A percentile compares a stretch with the other conserved stretches of the same genome.
Evolutionary conservation across 192 early-diverging fungal genomes (phyloP).

Genomic region (Gigaspora rosea): DNA sequence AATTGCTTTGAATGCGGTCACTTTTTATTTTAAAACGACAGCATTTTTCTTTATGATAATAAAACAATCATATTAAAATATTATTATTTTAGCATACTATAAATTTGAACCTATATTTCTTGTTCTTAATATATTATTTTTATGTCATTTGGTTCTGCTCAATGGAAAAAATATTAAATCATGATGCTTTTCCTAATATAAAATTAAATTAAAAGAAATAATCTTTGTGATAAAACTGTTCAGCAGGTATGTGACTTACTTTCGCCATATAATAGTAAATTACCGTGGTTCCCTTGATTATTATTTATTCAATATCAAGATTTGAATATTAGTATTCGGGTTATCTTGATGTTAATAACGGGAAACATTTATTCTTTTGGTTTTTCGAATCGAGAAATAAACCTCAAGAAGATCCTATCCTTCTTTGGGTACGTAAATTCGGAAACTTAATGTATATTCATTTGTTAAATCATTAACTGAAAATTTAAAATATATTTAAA

Average conservation of each 20-base stretch:
- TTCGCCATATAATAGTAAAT: no score
- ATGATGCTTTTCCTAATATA: slow-evolving; percentile 70
- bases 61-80: no score
- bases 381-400: slow-evolving; percentile 92
- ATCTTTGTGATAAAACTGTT: slow-evolving; percentile 83
- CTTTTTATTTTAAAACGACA: no score
- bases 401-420: slow-evolving; percentile 72
- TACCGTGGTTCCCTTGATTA: not conserved
- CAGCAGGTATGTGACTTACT: slow-evolving; percentile 67
- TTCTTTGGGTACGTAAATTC: slow-evolving; percentile 54
- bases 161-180: slow-evolving; percentile 45
- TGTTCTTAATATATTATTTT: no score
- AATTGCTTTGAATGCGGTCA: no score
- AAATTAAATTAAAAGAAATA: slow-evolving; percentile 73
- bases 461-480: not conserved
- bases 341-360: slow-evolving; percentile 63
- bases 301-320: not conserved
- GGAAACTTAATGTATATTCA: not conserved
- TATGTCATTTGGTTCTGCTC: no score
- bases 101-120: no score
- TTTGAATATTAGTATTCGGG: slow-evolving; percentile 64
- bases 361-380: slow-evolving; percentile 92
- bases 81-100: no score
- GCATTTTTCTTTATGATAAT: no score
- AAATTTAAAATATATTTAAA: not conserved